Evolutionary conservation across 495 filamentous ascomycete genomes (phyloP).

Genomic region (Daldinia concentrica): DNA sequence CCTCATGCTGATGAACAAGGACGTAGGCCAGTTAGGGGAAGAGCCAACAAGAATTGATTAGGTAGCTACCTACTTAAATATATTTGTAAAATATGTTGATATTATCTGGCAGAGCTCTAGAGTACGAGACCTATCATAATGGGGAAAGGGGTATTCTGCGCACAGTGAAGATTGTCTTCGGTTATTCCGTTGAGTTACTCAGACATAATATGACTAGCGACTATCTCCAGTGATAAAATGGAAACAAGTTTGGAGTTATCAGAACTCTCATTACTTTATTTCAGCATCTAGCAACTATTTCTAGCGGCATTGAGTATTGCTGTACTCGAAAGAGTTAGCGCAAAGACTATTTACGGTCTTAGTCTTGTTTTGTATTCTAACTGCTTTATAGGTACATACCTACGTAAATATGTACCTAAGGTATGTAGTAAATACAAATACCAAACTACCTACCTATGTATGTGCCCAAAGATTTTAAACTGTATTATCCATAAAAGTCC

Average conservation of each 20-base stretch:
- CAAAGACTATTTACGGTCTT: background rate
- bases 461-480: no score
- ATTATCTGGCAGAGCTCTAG: background rate
- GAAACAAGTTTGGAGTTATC: no score
- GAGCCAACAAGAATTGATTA: background rate
- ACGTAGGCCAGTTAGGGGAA: conserved; percentile 18
- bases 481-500: no score
- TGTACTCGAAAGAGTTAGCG: background rate
- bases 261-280: no score
- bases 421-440: background rate
- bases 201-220: background rate
- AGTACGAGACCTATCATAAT: background rate
- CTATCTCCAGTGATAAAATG: no score
- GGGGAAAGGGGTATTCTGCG: background rate
- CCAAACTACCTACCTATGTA: background rate
- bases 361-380: background rate
- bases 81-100: background rate
- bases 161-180: background rate
- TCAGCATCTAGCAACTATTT: no score
- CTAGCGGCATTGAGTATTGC: no score
- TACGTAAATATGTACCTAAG: no score
- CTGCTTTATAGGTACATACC: background rate
- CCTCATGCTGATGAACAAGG: conserved; percentile 24
- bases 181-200: background rate
- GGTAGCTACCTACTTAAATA: no score